phyloP scores from a whole-genome alignment of 2,329 filamentous ascomycete genomes.

The Paramyrothecium sp. region DNA sequence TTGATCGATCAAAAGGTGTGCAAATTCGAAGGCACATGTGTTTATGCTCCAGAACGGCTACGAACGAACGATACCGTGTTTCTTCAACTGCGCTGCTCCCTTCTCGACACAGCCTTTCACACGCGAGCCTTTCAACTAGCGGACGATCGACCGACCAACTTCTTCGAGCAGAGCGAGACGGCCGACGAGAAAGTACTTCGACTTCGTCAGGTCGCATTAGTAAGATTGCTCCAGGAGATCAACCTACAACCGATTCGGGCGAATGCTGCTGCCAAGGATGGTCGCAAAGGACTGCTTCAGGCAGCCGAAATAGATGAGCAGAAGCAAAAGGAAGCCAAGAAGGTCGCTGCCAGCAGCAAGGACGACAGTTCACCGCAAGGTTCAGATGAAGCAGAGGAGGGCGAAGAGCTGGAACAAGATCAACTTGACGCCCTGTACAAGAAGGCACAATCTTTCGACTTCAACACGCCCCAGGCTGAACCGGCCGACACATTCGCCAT shows the following conservation, averaged over 20 bases:
- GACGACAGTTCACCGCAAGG: slow-evolving; percentile 49
- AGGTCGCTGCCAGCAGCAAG: slow-evolving; percentile 22
- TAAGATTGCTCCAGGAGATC: slow-evolving; percentile 87
- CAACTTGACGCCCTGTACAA: slow-evolving; percentile 92
- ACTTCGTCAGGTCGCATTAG: slow-evolving; percentile 80
- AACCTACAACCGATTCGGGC: slow-evolving; percentile 72
- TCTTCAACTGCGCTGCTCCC: slow-evolving; percentile 76
- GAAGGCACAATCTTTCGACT: slow-evolving; percentile 96
- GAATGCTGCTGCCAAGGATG: slow-evolving; percentile 77
- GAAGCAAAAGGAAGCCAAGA: slow-evolving; percentile 55
- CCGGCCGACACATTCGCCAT: slow-evolving; percentile 80
- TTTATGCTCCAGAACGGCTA: slow-evolving; percentile 82
- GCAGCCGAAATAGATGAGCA: slow-evolving; percentile 89
- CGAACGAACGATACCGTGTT: slow-evolving; percentile 94
- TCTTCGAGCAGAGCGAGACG: slow-evolving; percentile 86
- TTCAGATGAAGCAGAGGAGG: slow-evolving; percentile 74
- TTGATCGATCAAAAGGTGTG: slow-evolving; percentile 89
- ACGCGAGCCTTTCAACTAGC: slow-evolving; percentile 56
- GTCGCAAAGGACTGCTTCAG: slow-evolving; percentile 78
- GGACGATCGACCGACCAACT: slow-evolving; percentile 67
- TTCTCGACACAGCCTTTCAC: slow-evolving; percentile 74
- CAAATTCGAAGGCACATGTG: slow-evolving; percentile 80
- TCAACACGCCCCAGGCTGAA: slow-evolving; percentile 82
- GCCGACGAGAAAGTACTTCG: slow-evolving; percentile 80
- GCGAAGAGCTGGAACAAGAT: slow-evolving; percentile 88